Percentiles rank a stretch among this genome's conserved stretches.
Conservation (phyloP, 352 stramenopile genomes). For the Phytophthora macrochlamydospora region DNA sequence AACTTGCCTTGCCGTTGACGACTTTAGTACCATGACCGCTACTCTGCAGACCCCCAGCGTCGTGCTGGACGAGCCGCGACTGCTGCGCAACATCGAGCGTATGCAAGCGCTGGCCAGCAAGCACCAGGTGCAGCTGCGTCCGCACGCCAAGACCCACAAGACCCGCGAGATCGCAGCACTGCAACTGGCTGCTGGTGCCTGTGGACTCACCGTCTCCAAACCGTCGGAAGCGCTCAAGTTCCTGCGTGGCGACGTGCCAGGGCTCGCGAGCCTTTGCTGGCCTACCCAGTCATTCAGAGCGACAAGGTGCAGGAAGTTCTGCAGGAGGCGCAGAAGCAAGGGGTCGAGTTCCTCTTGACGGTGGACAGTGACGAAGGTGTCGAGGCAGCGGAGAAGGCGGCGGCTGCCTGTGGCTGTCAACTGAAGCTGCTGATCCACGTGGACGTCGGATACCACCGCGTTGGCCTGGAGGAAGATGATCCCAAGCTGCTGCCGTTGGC, state of each 20-base stretch:
- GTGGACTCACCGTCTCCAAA: conserved; percentile 73
- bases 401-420: conserved; percentile 40
- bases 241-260: conserved; percentile 44
- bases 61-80: conserved; percentile 56
- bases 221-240: conserved; percentile 71
- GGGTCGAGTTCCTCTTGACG: conserved; percentile 61
- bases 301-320: conserved; percentile 64
- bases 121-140: conserved; percentile 60
- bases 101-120: conserved; percentile 64
- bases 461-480: conserved; percentile 66
- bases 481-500: conserved; percentile 56
- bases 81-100: conserved; percentile 64
- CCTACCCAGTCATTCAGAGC: conserved; percentile 71
- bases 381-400: conserved; percentile 56
- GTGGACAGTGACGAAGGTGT: conserved; percentile 65
- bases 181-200: conserved; percentile 58
- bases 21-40: too few relatives aligned
- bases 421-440: conserved; percentile 75
- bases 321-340: conserved; percentile 45
- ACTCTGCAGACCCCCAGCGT: conserved; percentile 64
- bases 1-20: conserved; percentile 7
- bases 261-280: conserved; percentile 65
- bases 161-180: conserved; percentile 64
- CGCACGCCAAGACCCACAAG: conserved; percentile 84
- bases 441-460: conserved; percentile 78